Base-by-base conservation (phyloP, 2,329 filamentous ascomycete species). In the Cordyceps cicadae region DNA sequence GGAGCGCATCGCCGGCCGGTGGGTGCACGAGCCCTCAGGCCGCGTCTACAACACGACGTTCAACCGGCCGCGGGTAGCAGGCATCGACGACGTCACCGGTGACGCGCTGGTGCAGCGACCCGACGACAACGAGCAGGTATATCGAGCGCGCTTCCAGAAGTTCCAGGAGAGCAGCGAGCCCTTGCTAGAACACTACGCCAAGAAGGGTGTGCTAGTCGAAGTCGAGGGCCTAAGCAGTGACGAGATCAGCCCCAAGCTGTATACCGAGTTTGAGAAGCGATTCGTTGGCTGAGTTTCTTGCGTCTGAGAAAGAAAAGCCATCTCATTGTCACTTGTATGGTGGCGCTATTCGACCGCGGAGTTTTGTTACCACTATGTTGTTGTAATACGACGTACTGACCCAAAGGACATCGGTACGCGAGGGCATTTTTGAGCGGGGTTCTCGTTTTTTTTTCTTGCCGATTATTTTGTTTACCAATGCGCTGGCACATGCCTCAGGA, bases 41-140 rank as follows among this genome's bases (percentile, higher is more conserved):
- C 83, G 94, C 32, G 88, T 97, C 17, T 99, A 99, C 79, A 99
- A 99, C 73, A 95, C 92, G 2, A 87, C 87, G 0, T 99, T 96
- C 78, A 92, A 97, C 70, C 82, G 89, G 8, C 94, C 94, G 0
- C 88, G 87, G 66, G 85, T 92, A 1, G 75, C 85, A 0, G 93
- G 94, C 29, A 84, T 81, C 66, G 94, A 99, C 74, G 94, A 99
- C 72, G 71, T 97, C 53, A 99, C 94, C 0, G 94, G 94, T 17
- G 94, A 99, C 71, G 79, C 82, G 24, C 80, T 99, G 63, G 87
- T 88, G 5, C 88, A 95, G 71, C 82, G 94, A 60, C 80, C 87
- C 8, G 94, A 99, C 70, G 94, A 99, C 71, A 88, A 86, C 61
- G 88, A 94, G 66, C 87, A 90, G 54, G 89, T 93, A 17, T 99